phyloP scores from a whole-genome alignment of 1,284 basidiomycete genomes.

The Marasmius sp. region DNA sequence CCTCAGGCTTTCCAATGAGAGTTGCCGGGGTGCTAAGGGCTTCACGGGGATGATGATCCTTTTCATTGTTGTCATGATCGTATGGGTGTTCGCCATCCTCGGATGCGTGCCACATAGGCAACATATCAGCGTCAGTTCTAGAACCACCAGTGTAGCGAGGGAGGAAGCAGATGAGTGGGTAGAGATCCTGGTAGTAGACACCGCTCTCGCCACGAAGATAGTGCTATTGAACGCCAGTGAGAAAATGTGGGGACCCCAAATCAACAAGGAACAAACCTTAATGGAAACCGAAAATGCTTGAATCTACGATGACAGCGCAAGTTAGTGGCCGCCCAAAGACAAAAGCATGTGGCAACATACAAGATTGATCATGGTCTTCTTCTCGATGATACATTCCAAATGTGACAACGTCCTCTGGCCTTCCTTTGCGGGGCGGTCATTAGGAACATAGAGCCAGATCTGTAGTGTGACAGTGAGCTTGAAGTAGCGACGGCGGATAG shows the following conservation, averaged over 20 bases:
- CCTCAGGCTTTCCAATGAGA: slow-evolving; percentile 17
- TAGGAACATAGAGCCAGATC: slow-evolving; percentile 65
- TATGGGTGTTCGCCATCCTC: slow-evolving; percentile 34
- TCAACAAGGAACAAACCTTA: slow-evolving; percentile 41
- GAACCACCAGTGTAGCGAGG: slow-evolving; percentile 47
- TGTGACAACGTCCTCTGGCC: slow-evolving; percentile 33
- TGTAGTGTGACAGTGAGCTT: slow-evolving; percentile 19
- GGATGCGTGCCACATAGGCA: slow-evolving; percentile 57
- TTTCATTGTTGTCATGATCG: slow-evolving; percentile 9
- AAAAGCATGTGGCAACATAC: slow-evolving; percentile 27
- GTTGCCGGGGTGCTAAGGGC: slow-evolving; percentile 6
- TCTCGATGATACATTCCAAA: slow-evolving; percentile 61
- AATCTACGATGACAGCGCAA: slow-evolving; percentile 32
- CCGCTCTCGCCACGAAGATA: slow-evolving; percentile 62
- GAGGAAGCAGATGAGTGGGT: slow-evolving; percentile 60
- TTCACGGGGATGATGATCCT: not conserved
- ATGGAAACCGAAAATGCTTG: slow-evolving; percentile 65
- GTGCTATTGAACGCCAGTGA: slow-evolving; percentile 42
- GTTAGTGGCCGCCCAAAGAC: not conserved
- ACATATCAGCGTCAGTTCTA: slow-evolving; percentile 42
- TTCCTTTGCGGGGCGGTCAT: slow-evolving; percentile 40
- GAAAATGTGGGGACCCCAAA: not conserved
- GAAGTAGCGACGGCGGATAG: not conserved
- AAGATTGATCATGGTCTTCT: slow-evolving; percentile 73
- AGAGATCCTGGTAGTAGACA: slow-evolving; percentile 66